Base-by-base conservation (phyloP, 345 rosid species). In the Linum usitatissimum region DNA sequence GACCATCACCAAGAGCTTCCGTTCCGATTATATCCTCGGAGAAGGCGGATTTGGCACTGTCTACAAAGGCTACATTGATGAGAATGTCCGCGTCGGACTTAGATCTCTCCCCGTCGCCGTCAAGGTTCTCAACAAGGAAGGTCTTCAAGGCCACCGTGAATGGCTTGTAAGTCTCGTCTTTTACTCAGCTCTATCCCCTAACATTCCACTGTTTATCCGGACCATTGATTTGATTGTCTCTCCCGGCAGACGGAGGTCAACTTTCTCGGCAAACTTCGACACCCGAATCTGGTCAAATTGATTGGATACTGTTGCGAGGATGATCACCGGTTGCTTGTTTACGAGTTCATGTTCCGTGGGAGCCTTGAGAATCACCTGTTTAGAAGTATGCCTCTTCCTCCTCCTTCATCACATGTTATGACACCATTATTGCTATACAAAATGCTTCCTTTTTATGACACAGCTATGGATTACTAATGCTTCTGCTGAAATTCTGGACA, bases 31-130 rank as follows among this genome's bases (percentile, higher is more conserved):
- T 69, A 90, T 93, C 65, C 84, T 90, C 13, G 99, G 97, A 0
- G 97, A 93, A 72, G 99, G 99, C 45, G 99, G 99, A 23, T 92
- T 92, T 57, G 97, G 99, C 48, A 87, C 94, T 0, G 99, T 89
- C 55, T 89, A 92, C 71, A 92, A 92, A 75, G 97, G 99, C 62
- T 92, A 89, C 84, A 89, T 89, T 67, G 97, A 87, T 61, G 97
- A 87, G 73, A 92, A 89, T 76, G 93, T 92, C 66, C 78, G 96
- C 71, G 79, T 92, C 28, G 96, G 97, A 57, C 98, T 92, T 68
- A 92, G 87, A 72, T 87, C 96, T 73, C 86, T 92, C 7, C 97
- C 98, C 30, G 98, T 92, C 18, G 95, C 97, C 14, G 97, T 92
- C 65, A 92, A 92, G 80, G 97, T 92, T 53, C 88, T 92, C 65